Base-by-base conservation (phyloP, 2,329 filamentous ascomycete genomes). In the Exophiala phaeomuriformis region DNA sequence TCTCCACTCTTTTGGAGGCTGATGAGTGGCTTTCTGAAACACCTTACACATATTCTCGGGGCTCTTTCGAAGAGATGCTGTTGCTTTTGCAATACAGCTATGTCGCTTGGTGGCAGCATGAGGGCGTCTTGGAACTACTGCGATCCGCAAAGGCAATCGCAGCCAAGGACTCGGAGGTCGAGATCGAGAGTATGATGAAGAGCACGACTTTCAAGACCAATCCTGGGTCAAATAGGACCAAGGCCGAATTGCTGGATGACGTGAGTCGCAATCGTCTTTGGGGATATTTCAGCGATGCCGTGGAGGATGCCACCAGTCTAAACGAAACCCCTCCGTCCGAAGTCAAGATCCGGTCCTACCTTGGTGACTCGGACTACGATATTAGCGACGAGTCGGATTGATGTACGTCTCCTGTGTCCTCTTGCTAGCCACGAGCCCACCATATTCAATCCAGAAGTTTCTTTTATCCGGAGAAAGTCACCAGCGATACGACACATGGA, bases 1-100 rank as follows among this genome's bases (percentile, higher is more conserved):
- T 61, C 59, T 55, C 45, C 4, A 57, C 53, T 33, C 49, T 68
- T 12, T 43, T 67, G 10, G 47, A 63, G 2, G 62, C 65, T 0
- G 61, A 55, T 31, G 31, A 56, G 1, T 49, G 66, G 49, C 47
- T 67, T 39, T 51, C 31, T 12, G 59, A 58, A 3, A 19, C 27
- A 30, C 60, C 57, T 4, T 12, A 46, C 27, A 3, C 10, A 1
- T 59, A 53, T 43, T 52, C 51, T 3, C 7, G 42, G 32, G 63
- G 60, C 3, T 52, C 40, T n/a, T 39, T 53, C 4, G 48, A 56
- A 33, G 55, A 66, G 42, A 63, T 62, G 60, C 63, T 64, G 47
- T 19, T 61, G 4, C 47, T 51, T 12, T 51, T 67, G 39, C 54
- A 61, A 12, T 57, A 59, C 46, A 58, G 53, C 29, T 64, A 64